Evolutionary conservation across 169 alveolate species (phyloP), one percentile per base, ranked within the genome.

Genomic region (Plasmodium coatneyi): DNA sequence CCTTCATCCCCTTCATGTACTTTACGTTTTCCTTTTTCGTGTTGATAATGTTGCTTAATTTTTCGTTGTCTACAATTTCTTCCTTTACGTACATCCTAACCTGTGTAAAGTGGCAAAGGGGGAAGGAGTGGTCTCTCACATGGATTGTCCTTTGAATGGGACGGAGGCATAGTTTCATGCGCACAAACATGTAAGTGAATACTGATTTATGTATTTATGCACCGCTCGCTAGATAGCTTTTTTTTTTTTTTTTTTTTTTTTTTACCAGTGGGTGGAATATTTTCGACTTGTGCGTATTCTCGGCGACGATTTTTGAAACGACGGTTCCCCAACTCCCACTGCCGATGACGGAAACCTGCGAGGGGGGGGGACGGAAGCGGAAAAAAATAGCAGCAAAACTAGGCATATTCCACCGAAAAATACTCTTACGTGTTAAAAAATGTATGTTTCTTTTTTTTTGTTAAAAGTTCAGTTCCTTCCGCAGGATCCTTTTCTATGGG

Each of bases 261-360:
- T 80, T 80, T 95, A 96, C 97, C 30, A 95, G 70, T 46, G 93
- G 95, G 72, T 96, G 96, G 87, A 96, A 96, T 22, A 80, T 92
- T 30, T 94, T 92, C 72, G 81, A 84, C 43, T 92, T 93, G 30
- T 79, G 54, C 5, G 97, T 84, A 82, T 96, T 96, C 56, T 92
- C 95, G 28, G 98, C 95, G 14, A 97, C 96, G 25, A 96, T 95
- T 87, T 95, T 97, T 34, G 98, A 96, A 39, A 96, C 94, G 32
- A 97, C 98, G 22, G 98, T 95, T 7, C 98, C 98, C 98, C 98
- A 97, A 84, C 96, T 97, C 3, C 98, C 98, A 78, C 98, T 95
- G 39, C 98, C 98, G 71, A 97, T 92, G 5, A 97, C 95, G 72
- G 97, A 92, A 32, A 97, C 98, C 98, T 96, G 76, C 39, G 32